Conservation (phyloP, 1,284 basidiomycete species). For the Leccinum fuscescens region DNA sequence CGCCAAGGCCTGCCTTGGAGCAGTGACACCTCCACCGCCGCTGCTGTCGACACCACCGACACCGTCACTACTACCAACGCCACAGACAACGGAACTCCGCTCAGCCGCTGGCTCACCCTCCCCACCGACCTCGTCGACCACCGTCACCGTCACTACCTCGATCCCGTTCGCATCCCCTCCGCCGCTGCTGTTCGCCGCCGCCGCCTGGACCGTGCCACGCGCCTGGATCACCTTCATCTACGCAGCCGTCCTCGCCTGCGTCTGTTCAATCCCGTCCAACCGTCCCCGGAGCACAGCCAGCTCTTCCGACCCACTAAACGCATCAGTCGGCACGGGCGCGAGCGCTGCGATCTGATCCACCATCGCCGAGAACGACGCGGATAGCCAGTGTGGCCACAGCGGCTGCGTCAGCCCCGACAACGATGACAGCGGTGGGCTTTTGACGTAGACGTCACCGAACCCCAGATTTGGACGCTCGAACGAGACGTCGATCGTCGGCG, state of each 20-base stretch:
- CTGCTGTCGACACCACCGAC: no score
- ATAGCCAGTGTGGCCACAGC: constrained; percentile 35
- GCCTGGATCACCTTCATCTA: constrained; percentile 15
- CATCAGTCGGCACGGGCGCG: constrained; percentile 27
- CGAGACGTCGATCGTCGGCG: constrained; percentile 8
- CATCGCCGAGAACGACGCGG: constrained; percentile 40
- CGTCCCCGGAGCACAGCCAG: constrained; percentile 9
- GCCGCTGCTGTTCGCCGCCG: background rate
- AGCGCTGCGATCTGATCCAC: constrained; percentile 42
- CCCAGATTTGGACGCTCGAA: constrained; percentile 11
- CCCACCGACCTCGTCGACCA: background rate
- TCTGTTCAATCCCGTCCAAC: constrained; percentile 21
- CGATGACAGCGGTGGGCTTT: background rate
- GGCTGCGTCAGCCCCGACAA: constrained; percentile 3
- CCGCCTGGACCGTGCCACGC: constrained; percentile 2
- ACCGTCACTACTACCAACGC: no score
- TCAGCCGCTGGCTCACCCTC: no score
- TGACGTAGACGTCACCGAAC: background rate
- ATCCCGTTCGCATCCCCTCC: background rate
- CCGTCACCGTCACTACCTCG: background rate
- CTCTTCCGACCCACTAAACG: constrained; percentile 17
- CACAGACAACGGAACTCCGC: no score
- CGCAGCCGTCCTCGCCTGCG: constrained; percentile 12
- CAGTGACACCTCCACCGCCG: no score
- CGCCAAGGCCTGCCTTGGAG: no score